A percentile compares a stretch with the other conserved stretches of the same genome.
These are phyloP conservation scores for Eucalyptus sp. DNA, from an alignment of 345 rosid species.

Conservation along the genomic window DNA sequence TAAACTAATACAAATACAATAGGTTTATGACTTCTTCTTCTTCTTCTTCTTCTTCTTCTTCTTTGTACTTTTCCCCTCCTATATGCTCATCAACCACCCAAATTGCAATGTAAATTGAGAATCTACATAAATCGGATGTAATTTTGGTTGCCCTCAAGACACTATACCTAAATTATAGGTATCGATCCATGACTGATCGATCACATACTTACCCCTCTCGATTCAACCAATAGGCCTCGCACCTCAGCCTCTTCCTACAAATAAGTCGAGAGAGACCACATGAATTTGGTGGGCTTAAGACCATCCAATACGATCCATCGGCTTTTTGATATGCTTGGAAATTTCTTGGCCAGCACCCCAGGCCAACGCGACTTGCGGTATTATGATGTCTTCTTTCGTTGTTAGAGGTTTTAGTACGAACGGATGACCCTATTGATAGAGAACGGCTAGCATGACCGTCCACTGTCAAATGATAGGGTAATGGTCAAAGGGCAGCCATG, in stretches of 20 bases:
- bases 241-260: background rate
- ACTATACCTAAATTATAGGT: background rate
- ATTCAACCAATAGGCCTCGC: background rate
- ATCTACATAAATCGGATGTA: background rate
- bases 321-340: background rate
- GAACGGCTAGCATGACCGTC: background rate
- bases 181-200: background rate
- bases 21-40: too few relatives aligned
- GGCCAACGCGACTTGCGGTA: background rate
- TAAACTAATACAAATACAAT: too few relatives aligned
- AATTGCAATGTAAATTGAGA: background rate
- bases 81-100: background rate
- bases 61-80: background rate
- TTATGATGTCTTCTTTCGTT: background rate
- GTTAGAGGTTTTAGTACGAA: background rate
- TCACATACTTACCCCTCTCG: background rate
- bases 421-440: background rate
- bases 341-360: background rate
- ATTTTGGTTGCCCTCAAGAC: background rate
- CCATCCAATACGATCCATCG: background rate
- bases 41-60: too few relatives aligned
- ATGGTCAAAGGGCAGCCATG: background rate
- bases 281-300: background rate
- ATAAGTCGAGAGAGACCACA: background rate
- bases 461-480: background rate